Evolutionary conservation across 345 rosid genomes (phyloP).

Genomic region (Xanthoceras sorbifolium): DNA sequence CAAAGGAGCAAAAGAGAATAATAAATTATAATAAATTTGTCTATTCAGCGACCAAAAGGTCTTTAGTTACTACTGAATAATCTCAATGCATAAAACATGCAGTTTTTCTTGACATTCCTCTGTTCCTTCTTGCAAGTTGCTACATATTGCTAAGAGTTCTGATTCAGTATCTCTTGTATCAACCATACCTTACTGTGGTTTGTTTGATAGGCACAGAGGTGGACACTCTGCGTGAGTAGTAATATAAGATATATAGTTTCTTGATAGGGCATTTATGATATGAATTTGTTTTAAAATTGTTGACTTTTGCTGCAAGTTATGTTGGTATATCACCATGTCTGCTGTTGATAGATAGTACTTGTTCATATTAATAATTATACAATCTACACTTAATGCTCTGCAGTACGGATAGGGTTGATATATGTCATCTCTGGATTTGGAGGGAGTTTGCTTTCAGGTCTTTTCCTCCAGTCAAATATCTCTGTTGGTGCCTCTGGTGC

Average conservation of each 20-base stretch:
- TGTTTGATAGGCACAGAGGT: not conserved
- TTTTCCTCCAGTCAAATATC: constrained; percentile 71
- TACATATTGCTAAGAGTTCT: not conserved
- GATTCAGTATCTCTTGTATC: not conserved
- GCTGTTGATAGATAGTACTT: not conserved
- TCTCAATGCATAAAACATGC: not conserved
- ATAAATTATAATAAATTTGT: not conserved
- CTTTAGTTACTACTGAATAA: not conserved
- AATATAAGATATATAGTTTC: not conserved
- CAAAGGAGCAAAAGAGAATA: not conserved
- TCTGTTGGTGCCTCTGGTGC: constrained; percentile 99
- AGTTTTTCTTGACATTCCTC: not conserved
- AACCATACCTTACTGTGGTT: not conserved
- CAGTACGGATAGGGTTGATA: constrained; percentile 76
- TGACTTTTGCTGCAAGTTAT: constrained; percentile 6
- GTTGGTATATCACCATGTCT: not conserved
- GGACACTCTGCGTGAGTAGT: not conserved
- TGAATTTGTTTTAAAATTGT: not conserved
- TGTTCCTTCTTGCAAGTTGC: not conserved
- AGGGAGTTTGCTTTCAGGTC: constrained; percentile 90
- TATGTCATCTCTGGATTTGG: constrained; percentile 92
- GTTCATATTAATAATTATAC: not conserved
- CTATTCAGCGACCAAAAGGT: not conserved
- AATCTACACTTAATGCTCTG: constrained; percentile 10
- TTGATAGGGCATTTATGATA: not conserved